phyloP scores from a whole-genome alignment of 2,329 filamentous ascomycete genomes.

The Xylariales sp. region DNA sequence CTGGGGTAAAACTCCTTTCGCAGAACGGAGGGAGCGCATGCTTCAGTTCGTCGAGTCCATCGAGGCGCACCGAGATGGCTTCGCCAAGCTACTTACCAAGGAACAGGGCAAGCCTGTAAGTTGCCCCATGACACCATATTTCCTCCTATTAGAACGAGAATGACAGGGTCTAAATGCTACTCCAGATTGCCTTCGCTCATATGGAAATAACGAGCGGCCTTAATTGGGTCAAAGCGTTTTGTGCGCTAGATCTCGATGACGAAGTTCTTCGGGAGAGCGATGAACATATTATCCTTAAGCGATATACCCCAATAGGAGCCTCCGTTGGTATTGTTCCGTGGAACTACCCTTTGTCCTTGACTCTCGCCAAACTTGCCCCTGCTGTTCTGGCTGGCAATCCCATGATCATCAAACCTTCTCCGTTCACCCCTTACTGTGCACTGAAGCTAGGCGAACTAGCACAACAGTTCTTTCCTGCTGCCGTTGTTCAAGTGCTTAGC shows the following conservation, averaged over 20 bases:
- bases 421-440: conserved; percentile 47
- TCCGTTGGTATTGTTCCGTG: conserved; percentile 55
- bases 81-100: conserved; percentile 10
- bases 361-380: conserved; percentile 45
- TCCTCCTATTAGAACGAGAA: background rate
- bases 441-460: conserved; percentile 49
- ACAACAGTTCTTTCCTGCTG: no score
- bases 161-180: background rate
- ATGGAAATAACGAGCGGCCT: conserved; percentile 7
- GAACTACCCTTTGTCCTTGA: conserved; percentile 50
- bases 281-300: conserved; percentile 33
- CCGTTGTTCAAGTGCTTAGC: no score
- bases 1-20: conserved; percentile 35
- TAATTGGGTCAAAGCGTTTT: background rate
- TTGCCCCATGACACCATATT: background rate
- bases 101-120: conserved; percentile 15
- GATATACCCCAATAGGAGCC: conserved; percentile 43
- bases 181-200: conserved; percentile 18
- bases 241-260: conserved; percentile 30
- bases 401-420: conserved; percentile 55
- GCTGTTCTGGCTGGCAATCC: conserved; percentile 50
- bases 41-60: conserved; percentile 14
- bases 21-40: conserved; percentile 22
- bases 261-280: conserved; percentile 43
- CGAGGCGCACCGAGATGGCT: conserved; percentile 9